Evolutionary conservation across 805 yeast species (phyloP).

Genomic region (Zygotorulaspora sp.): DNA sequence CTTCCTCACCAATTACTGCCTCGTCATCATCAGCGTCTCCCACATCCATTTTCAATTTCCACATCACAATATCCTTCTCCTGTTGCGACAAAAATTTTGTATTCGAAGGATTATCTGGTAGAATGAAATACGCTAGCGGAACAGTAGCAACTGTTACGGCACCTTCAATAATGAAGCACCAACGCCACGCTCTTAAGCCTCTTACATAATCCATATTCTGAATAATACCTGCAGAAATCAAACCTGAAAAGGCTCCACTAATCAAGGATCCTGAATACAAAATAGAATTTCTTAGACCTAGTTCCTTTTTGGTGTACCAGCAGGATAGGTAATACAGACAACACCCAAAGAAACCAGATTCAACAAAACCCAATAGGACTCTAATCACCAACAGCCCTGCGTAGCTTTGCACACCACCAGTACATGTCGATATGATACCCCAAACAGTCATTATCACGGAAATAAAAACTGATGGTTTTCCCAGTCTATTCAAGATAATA

Average conservation of each 20-base stretch:
- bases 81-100: slow-evolving; percentile 44
- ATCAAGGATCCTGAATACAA: slow-evolving; percentile 47
- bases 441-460: slow-evolving; percentile 41
- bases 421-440: slow-evolving; percentile 37
- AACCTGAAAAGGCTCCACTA: slow-evolving; percentile 52
- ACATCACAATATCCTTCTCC: slow-evolving; percentile 38
- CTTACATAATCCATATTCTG: slow-evolving; percentile 39
- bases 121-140: slow-evolving; percentile 42
- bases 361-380: slow-evolving; percentile 45
- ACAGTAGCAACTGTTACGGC: slow-evolving; percentile 45
- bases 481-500: slow-evolving; percentile 41
- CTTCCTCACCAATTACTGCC: slow-evolving; percentile 10
- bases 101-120: slow-evolving; percentile 52
- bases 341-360: slow-evolving; percentile 41
- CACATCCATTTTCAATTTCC: slow-evolving; percentile 28
- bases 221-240: slow-evolving; percentile 51
- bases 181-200: slow-evolving; percentile 49
- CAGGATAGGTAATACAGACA: slow-evolving; percentile 48
- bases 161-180: slow-evolving; percentile 56
- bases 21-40: slow-evolving; percentile 30
- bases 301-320: slow-evolving; percentile 51
- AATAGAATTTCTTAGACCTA: slow-evolving; percentile 47
- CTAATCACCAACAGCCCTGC: slow-evolving; percentile 45
- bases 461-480: slow-evolving; percentile 49
- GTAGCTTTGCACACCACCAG: slow-evolving; percentile 42